Percentiles rank a stretch among this genome's conserved stretches.
These are phyloP conservation scores for Wallacemonas sp. DNA, from an alignment of 208 protist genomes.

Conservation along the genomic window DNA sequence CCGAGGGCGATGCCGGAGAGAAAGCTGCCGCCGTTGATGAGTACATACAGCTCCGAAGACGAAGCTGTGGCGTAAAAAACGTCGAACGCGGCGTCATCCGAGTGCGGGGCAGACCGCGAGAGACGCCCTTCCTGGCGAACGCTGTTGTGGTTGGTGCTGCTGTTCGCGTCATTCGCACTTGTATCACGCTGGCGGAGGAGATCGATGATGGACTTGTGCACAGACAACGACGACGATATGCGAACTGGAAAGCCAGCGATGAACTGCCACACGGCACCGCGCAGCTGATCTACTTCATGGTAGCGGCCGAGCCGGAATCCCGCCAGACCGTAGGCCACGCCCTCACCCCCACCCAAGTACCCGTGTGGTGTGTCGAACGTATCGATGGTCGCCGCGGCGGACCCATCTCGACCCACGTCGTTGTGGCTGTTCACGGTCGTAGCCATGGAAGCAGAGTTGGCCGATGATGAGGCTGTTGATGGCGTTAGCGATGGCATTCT, in stretches of 20 bases:
- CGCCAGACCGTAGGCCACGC: conserved; percentile 45
- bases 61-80: conserved; percentile 27
- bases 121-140: not conserved
- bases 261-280: conserved; percentile 27
- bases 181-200: not conserved
- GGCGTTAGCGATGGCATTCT: too few species aligned
- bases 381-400: not conserved
- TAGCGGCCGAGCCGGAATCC: conserved; percentile 50
- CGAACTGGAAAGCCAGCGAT: not conserved
- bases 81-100: not conserved
- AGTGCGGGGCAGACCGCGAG: not conserved
- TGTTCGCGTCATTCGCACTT: not conserved
- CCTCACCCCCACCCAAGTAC: conserved; percentile 42
- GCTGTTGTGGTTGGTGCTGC: not conserved
- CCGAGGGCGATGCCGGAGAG: conserved; percentile 21
- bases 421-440: too few species aligned
- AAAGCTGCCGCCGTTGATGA: conserved; percentile 33
- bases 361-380: not conserved
- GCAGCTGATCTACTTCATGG: conserved; percentile 31
- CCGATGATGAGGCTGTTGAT: too few species aligned
- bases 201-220: not conserved
- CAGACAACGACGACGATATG: not conserved
- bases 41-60: conserved; percentile 33
- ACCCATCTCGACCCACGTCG: not conserved
- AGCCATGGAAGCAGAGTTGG: too few species aligned